Conservation (phyloP, 75 land plant genomes). For the Sequoia sempervirens region DNA sequence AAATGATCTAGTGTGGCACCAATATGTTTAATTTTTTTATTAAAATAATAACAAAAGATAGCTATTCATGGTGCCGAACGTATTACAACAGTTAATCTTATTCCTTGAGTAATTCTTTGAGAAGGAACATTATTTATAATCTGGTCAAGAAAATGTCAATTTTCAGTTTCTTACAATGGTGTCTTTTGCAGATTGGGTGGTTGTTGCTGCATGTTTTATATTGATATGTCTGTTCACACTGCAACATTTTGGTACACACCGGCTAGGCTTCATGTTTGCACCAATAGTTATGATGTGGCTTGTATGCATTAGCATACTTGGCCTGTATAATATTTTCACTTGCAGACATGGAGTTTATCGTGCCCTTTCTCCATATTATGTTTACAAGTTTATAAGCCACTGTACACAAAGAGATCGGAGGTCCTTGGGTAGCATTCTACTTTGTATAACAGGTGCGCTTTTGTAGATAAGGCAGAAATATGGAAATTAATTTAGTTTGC, state of each 20-base stretch:
- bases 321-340: constrained; percentile 32
- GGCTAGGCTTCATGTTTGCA: constrained; percentile 37
- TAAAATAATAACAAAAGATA: too few species aligned
- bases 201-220: constrained; percentile 26
- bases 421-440: constrained; percentile 34
- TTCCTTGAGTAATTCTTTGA: too few species aligned
- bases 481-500: background rate
- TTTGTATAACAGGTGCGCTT: constrained; percentile 36
- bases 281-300: constrained; percentile 41
- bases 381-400: constrained; percentile 32
- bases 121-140: too few species aligned
- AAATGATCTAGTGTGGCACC: too few species aligned
- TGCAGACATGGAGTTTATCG: constrained; percentile 21
- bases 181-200: constrained; percentile 31
- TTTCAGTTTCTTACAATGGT: too few species aligned
- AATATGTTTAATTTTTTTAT: too few species aligned
- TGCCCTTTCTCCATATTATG: constrained; percentile 35
- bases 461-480: background rate
- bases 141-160: too few species aligned
- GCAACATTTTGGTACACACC: constrained; percentile 45
- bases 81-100: too few species aligned
- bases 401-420: constrained; percentile 20
- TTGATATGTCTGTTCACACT: constrained; percentile 33
- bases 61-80: too few species aligned
- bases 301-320: constrained; percentile 29